Conservation (phyloP, 1,284 basidiomycete genomes). For the Bondarzewia mesenterica region DNA sequence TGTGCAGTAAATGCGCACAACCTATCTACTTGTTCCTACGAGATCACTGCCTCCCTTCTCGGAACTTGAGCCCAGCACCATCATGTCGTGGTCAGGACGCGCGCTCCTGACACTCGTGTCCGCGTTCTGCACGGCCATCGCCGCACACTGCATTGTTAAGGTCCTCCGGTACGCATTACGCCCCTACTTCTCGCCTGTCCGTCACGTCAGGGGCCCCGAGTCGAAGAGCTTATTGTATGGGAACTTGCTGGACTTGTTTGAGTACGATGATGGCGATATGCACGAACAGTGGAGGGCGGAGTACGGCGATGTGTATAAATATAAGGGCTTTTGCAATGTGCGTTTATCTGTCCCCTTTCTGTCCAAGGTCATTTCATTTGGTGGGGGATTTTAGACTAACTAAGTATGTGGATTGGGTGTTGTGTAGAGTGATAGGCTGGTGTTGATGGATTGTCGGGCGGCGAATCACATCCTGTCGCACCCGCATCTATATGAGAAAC, state of each 20-base stretch:
- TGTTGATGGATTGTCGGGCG: slow-evolving; percentile 41
- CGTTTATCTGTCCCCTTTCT: slow-evolving; percentile 11
- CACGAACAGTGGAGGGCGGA: slow-evolving; percentile 47
- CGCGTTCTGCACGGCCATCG: not conserved
- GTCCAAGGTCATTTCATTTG: too few species aligned
- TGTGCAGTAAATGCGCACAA: too few species aligned
- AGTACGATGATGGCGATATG: slow-evolving; percentile 30
- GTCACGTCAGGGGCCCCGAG: slow-evolving; percentile 17
- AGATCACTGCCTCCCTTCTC: too few species aligned
- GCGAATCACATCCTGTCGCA: slow-evolving; percentile 42
- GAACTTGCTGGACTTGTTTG: slow-evolving; percentile 36
- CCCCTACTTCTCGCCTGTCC: slow-evolving; percentile 15
- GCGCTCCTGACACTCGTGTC: too few species aligned
- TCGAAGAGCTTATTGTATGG: slow-evolving; percentile 20
- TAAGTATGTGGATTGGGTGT: not conserved
- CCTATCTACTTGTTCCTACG: too few species aligned
- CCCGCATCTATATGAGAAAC: slow-evolving; percentile 37
- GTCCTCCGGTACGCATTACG: not conserved
- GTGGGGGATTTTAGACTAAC: too few species aligned
- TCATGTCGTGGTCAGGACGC: too few species aligned
- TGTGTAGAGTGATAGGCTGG: slow-evolving; percentile 31
- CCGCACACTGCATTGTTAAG: not conserved
- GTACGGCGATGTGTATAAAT: slow-evolving; percentile 44
- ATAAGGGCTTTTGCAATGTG: slow-evolving; percentile 37
- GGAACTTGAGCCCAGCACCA: not conserved